phyloP scores from a whole-genome alignment of 306 rosid species.

The Trifolium pratense region DNA sequence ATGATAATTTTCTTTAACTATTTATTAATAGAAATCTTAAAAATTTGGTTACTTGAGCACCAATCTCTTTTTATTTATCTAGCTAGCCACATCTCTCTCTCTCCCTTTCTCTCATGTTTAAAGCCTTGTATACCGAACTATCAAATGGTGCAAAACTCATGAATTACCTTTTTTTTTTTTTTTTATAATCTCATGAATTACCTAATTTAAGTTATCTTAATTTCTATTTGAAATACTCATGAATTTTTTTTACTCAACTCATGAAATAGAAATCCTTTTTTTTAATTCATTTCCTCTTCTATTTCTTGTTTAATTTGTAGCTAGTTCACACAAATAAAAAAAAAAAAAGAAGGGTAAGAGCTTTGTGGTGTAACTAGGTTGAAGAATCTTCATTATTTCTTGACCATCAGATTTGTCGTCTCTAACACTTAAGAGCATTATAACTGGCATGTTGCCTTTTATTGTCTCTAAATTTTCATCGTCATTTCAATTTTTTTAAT shows the following conservation, averaged over 20 bases:
- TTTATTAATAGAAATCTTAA: background rate
- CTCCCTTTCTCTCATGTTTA: background rate
- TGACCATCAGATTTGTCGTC: no score
- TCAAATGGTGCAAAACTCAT: conserved; percentile 41
- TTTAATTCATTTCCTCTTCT: background rate
- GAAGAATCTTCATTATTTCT: background rate
- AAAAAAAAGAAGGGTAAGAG: background rate
- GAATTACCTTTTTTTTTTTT: no score
- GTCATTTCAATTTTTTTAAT: no score
- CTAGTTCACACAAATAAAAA: background rate
- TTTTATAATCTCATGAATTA: conserved; percentile 40
- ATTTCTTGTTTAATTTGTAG: background rate
- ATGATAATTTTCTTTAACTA: background rate
- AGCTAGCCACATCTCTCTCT: background rate
- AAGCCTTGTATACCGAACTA: conserved; percentile 38
- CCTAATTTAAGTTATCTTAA: background rate
- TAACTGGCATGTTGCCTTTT: no score
- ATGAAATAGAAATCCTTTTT: background rate
- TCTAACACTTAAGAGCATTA: no score
- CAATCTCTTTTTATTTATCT: conserved; percentile 3
- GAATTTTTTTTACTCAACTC: no score
- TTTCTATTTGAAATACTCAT: background rate
- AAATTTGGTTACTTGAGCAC: conserved; percentile 1
- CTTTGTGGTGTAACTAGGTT: background rate
- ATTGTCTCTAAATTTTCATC: no score